A percentile compares a stretch with the other conserved stretches of the same genome.
Evolutionary conservation across 192 early-diverging fungal species (phyloP).

Genomic region (Lunasporangiospora selenospora): DNA sequence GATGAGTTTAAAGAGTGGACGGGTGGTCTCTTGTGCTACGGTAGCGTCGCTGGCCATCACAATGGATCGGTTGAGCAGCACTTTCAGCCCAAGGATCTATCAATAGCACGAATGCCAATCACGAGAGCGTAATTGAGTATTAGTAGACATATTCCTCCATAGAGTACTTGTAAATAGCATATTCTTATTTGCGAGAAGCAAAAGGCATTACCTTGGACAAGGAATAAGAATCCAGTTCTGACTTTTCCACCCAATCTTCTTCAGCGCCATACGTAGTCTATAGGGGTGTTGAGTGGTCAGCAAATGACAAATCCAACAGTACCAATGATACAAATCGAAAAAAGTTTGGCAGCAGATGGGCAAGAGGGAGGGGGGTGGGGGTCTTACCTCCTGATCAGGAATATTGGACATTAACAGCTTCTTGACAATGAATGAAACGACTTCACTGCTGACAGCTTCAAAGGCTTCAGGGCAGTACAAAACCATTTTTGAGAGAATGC

Average conservation of each 20-base stretch:
- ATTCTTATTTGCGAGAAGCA: background rate
- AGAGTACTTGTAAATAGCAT: too few relatives aligned
- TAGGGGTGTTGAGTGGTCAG: too few relatives aligned
- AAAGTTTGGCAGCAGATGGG: background rate
- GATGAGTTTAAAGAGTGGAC: slow-evolving; percentile 66
- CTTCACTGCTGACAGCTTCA: slow-evolving; percentile 54
- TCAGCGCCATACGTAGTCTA: slow-evolving; percentile 30
- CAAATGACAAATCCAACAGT: slow-evolving; percentile 4
- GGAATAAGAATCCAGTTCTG: slow-evolving; percentile 62
- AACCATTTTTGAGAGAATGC: slow-evolving; percentile 68
- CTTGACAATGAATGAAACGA: slow-evolving; percentile 68
- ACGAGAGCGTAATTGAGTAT: too few relatives aligned
- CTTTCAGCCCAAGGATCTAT: slow-evolving; percentile 66
- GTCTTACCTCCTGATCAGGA: slow-evolving; percentile 32
- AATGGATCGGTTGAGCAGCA: slow-evolving; percentile 66
- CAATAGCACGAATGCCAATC: slow-evolving; percentile 31
- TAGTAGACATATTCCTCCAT: too few relatives aligned
- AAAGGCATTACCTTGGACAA: slow-evolving; percentile 57
- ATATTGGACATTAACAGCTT: slow-evolving; percentile 57
- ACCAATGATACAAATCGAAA: background rate
- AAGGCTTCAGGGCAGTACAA: slow-evolving; percentile 62
- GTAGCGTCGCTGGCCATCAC: slow-evolving; percentile 51
- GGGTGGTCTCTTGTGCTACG: slow-evolving; percentile 49
- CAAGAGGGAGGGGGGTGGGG: too few relatives aligned
- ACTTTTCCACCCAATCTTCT: slow-evolving; percentile 72